Base-by-base conservation (phyloP, 148 eudicot species). In the Pharnaceum exiguum region DNA sequence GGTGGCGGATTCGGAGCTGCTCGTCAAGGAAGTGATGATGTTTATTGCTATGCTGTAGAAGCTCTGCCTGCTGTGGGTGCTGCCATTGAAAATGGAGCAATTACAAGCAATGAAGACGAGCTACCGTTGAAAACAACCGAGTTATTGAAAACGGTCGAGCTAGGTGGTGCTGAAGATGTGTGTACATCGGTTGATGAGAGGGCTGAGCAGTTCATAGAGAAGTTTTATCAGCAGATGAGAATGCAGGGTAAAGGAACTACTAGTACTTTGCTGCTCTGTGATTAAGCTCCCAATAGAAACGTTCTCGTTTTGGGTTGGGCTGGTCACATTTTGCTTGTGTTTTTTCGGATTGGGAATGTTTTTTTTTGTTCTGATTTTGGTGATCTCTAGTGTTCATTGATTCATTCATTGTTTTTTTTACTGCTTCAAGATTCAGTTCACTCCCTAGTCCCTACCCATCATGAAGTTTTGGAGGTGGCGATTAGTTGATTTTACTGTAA, bases 151-250 rank as follows among this genome's bases (percentile, higher is more conserved):
- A 17, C 37, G 51, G 9, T 3, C 46, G 68, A 53, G 10, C 10
- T 35, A 3, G 22, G 24, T 8, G 23, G 40, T 44, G 40, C 29
- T 30, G 59, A 63, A 30, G 57, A 42, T 55, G 28, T 17, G 2
- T 35, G 44, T 10, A 17, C 51, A 10, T 62, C 63, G 5, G 59
- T 70, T 50, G 64, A 70, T 63, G 74, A 63, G 26, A 70, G 63
- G 43, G 74, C 74, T n/a, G 69, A 63, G 39, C 42, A 36, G 35
- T 70, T 70, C 50, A 70, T 70, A 48, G 26, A 63, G 29, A 50
- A 42, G 5, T 70, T 70, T 17, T 63, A 70, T 70, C 63, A 66
- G 51, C 74, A 70, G 22, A 69, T 69, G 36, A 63, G 64, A 40
- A 39, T 63, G 63, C 74, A 70, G 43, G 32, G 33, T 23, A 22